Evolutionary conservation across 176 grass and related monocot species (phyloP), one percentile per base, ranked within the genome.

Genomic region (Phragmites australis): DNA sequence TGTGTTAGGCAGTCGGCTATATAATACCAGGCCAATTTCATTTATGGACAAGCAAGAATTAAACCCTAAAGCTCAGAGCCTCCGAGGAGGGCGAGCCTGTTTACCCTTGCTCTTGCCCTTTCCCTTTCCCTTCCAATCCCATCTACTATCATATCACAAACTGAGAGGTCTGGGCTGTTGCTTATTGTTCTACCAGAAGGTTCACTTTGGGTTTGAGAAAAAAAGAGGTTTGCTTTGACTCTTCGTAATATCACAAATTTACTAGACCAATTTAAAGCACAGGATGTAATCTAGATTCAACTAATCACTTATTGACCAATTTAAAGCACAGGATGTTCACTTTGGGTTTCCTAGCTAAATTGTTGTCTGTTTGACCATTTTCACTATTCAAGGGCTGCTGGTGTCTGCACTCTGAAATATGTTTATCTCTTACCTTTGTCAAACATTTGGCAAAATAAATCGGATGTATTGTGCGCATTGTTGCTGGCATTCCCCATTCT

Each of bases 401-500:
- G 12, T 68, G 61, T 8, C 52, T 68, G 55, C 44, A n/a, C 14
- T 21, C 53, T 75, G 51, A 11, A 19, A 30, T 47, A 81, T 37
- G 8, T 51, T 82, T n/a, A 56, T 58, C 48, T 2, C 40, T 52
- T 89, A 98, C 96, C 92, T 88, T 93, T 44, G 58, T 83, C 82
- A 99, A 86, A 93, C 88, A 95, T 64, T 93, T 95, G 9, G 85
- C 70, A 86, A 99, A 99, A 78, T 99, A 94, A 66, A 95, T 65
- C n/a, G 96, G 96, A 91, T 99, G 96, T 83, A 83, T 93, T 57
- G 74, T 72, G 13, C 60, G 84, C 84, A 99, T 68, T 1, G 92
- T 99, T 84, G 82, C 62, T 70, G 96, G 96, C 96, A 99, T 95
- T 37, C 96, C 96, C 92, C 92, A 90, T 59, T 94, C 74, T 88